Conservation (phyloP, 2,329 filamentous ascomycete species). For the Trichoderma semiorbis region DNA sequence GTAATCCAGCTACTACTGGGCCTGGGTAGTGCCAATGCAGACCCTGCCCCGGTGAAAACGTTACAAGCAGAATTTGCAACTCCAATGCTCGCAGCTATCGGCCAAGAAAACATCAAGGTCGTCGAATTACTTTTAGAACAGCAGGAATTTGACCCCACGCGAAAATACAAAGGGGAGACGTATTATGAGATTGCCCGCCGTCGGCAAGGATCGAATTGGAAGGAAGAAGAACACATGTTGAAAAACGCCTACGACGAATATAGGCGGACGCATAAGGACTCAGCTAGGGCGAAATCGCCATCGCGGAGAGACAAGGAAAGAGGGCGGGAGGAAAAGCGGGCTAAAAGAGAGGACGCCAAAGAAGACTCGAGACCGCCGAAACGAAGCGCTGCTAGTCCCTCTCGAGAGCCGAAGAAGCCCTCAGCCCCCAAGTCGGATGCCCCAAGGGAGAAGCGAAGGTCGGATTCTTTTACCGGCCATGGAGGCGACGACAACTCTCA, state of each 20-base stretch:
- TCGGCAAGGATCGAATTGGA: constrained; percentile 82
- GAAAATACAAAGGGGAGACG: constrained; percentile 69
- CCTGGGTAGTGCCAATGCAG: constrained; percentile 61
- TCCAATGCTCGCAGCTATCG: constrained; percentile 91
- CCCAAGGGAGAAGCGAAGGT: constrained; percentile 48
- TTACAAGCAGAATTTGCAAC: constrained; percentile 72
- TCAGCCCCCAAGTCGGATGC: constrained; percentile 37
- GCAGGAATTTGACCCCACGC: constrained; percentile 75
- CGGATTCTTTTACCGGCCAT: constrained; percentile 40
- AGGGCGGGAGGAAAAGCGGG: constrained; percentile 43
- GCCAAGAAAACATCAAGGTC: constrained; percentile 80
- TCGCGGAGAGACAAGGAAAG: constrained; percentile 40
- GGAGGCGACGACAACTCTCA: constrained; percentile 43
- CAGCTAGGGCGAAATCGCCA: constrained; percentile 50
- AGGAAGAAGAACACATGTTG: constrained; percentile 78
- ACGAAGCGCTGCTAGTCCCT: constrained; percentile 48
- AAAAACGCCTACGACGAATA: constrained; percentile 71
- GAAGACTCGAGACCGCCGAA: constrained; percentile 45
- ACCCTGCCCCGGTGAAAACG: constrained; percentile 63
- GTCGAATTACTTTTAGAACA: constrained; percentile 77
- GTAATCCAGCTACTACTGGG: constrained; percentile 76
- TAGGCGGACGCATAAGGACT: constrained; percentile 49
- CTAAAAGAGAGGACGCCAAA: constrained; percentile 42
- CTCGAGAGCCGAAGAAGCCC: constrained; percentile 48
- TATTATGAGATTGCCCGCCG: constrained; percentile 86